phyloP scores from a whole-genome alignment of 2,329 filamentous ascomycete species.

The Epichloe uncinata region DNA sequence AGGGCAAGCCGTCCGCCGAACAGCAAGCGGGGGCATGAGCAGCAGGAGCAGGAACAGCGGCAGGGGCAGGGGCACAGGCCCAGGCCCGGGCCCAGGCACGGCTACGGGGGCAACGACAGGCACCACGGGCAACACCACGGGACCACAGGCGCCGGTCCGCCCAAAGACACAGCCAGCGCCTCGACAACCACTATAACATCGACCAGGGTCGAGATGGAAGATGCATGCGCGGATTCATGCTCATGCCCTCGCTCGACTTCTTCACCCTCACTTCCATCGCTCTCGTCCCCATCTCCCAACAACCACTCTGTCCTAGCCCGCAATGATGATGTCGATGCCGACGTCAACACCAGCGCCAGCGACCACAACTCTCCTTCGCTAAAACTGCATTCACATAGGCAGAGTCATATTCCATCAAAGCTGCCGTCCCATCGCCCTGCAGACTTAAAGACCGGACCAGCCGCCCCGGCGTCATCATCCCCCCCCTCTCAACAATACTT shows the following conservation, averaged over 20 bases:
- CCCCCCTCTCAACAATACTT: constrained; percentile 9
- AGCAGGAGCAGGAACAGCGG: no score
- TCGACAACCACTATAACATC: not conserved
- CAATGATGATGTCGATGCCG: not conserved
- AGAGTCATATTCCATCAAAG: constrained; percentile 41
- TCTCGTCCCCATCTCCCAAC: not conserved
- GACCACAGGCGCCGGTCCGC: not conserved
- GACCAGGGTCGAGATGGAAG: not conserved
- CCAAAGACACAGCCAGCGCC: not conserved
- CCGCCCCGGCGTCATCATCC: constrained; percentile 12
- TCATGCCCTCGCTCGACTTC: not conserved
- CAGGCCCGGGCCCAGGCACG: no score
- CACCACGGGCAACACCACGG: not conserved
- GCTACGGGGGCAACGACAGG: not conserved
- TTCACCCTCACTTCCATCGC: not conserved
- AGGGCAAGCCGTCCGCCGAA: not conserved
- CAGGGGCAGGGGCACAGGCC: not conserved
- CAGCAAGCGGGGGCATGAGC: no score
- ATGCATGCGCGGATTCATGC: not conserved
- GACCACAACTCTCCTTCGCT: constrained; percentile 1
- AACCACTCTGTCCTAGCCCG: not conserved
- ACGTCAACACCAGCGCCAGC: not conserved
- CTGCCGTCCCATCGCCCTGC: constrained; percentile 41
- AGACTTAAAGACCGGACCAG: constrained; percentile 26
- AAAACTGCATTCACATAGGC: constrained; percentile 32